Conservation (phyloP, 2,329 filamentous ascomycete species). For the Cryphonectria radicalis region DNA sequence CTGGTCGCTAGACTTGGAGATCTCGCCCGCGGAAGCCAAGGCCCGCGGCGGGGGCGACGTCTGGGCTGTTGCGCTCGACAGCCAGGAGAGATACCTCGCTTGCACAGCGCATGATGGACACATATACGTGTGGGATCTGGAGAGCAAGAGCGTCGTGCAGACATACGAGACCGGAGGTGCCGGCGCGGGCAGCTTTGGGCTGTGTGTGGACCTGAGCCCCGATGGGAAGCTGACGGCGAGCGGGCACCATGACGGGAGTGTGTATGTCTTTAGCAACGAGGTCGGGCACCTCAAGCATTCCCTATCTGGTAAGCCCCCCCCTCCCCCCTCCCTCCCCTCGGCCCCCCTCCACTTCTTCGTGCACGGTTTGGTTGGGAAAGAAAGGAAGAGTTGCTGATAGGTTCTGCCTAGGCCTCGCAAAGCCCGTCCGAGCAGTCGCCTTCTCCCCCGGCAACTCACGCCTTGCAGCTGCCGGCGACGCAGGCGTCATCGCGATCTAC, state of each 20-base stretch:
- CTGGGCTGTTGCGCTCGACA: slow-evolving; percentile 87
- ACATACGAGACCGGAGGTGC: slow-evolving; percentile 76
- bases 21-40: slow-evolving; percentile 40
- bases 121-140: slow-evolving; percentile 84
- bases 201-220: slow-evolving; percentile 78
- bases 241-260: slow-evolving; percentile 87
- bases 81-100: slow-evolving; percentile 83
- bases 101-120: slow-evolving; percentile 85
- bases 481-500: slow-evolving; percentile 86
- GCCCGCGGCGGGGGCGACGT: slow-evolving; percentile 59
- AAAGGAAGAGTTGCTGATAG: slow-evolving; percentile 8
- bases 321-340: no score
- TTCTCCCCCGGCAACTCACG: slow-evolving; percentile 87
- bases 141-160: slow-evolving; percentile 54
- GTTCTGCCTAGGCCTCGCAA: slow-evolving; percentile 68
- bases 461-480: slow-evolving; percentile 88
- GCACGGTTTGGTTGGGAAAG: neutral
- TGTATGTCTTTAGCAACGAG: slow-evolving; percentile 96
- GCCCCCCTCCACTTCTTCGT: no score
- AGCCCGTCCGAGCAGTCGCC: slow-evolving; percentile 80
- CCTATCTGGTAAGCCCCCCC: slow-evolving; percentile 66
- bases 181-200: slow-evolving; percentile 75
- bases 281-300: slow-evolving; percentile 85
- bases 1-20: slow-evolving; percentile 54
- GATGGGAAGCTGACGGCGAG: slow-evolving; percentile 88